These are phyloP conservation scores for Erodium trifolium DNA, from an alignment of 441 rosid genomes.

Conservation along the genomic window DNA sequence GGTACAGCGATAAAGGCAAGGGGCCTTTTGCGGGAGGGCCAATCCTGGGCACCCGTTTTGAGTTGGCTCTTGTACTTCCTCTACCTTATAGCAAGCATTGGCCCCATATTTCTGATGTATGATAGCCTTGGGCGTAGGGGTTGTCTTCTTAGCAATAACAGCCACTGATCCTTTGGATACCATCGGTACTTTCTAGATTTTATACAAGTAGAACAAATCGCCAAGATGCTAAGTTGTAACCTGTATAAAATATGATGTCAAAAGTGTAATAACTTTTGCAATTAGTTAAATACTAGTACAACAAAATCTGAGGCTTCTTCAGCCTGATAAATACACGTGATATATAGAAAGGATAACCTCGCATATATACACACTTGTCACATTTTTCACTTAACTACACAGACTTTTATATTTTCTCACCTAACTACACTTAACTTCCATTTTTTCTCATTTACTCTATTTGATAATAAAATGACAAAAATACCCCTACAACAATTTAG, in stretches of 20 bases:
- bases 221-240: not conserved
- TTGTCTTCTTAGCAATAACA: slow-evolving; percentile 30
- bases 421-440: too few relatives aligned
- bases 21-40: slow-evolving; percentile 65
- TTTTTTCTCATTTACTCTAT: too few relatives aligned
- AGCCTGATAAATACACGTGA: not conserved
- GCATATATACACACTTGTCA: too few relatives aligned
- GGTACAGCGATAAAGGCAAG: slow-evolving; percentile 61
- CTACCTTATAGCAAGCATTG: slow-evolving; percentile 54
- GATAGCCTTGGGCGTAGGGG: slow-evolving; percentile 64
- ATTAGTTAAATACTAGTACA: not conserved
- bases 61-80: slow-evolving; percentile 55
- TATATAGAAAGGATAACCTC: too few relatives aligned
- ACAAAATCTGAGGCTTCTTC: not conserved
- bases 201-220: not conserved
- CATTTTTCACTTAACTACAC: too few relatives aligned
- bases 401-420: too few relatives aligned
- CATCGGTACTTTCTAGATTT: slow-evolving; percentile 21
- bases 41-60: slow-evolving; percentile 78
- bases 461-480: too few relatives aligned
- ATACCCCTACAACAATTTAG: too few relatives aligned
- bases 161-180: slow-evolving; percentile 23
- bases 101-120: slow-evolving; percentile 61
- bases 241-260: slow-evolving; percentile 6
- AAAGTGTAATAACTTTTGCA: not conserved